phyloP scores from a whole-genome alignment of 441 rosid genomes.

The Hura crepitans region DNA sequence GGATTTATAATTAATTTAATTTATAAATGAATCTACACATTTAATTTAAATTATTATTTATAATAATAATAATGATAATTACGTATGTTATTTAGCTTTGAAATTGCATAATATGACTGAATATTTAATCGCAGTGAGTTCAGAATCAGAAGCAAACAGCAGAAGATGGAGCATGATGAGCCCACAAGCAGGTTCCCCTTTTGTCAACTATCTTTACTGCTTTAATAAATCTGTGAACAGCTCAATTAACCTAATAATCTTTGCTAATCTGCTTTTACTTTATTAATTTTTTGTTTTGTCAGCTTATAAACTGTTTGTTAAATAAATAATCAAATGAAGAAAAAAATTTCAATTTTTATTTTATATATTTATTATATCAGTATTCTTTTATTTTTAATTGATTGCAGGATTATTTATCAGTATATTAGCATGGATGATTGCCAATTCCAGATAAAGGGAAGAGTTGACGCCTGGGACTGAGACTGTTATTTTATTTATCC shows the following conservation, averaged over 20 bases:
- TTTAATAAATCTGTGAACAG: not conserved
- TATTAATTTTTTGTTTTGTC: too few relatives aligned
- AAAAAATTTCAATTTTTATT: too few relatives aligned
- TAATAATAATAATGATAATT: too few relatives aligned
- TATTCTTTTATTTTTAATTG: not conserved
- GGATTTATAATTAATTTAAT: too few relatives aligned
- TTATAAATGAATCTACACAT: too few relatives aligned
- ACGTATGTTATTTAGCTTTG: not conserved
- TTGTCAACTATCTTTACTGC: not conserved
- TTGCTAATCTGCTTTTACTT: not conserved
- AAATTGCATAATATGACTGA: not conserved
- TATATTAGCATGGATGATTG: constrained; percentile 12
- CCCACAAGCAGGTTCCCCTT: constrained; percentile 24
- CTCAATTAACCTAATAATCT: not conserved
- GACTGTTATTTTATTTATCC: too few relatives aligned
- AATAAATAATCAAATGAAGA: too few relatives aligned
- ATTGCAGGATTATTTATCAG: constrained; percentile 19
- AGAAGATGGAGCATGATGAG: constrained; percentile 8
- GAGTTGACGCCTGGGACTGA: too few relatives aligned
- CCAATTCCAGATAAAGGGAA: constrained; percentile 10
- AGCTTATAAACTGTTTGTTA: too few relatives aligned
- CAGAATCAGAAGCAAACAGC: constrained; percentile 16
- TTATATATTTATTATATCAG: too few relatives aligned
- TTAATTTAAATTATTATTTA: too few relatives aligned
- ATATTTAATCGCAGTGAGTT: constrained; percentile 22